Evolutionary conservation across 1,139 yeast species (phyloP), one percentile per base, ranked within the genome.

Genomic region (Pneumocystis jirovecii): DNA sequence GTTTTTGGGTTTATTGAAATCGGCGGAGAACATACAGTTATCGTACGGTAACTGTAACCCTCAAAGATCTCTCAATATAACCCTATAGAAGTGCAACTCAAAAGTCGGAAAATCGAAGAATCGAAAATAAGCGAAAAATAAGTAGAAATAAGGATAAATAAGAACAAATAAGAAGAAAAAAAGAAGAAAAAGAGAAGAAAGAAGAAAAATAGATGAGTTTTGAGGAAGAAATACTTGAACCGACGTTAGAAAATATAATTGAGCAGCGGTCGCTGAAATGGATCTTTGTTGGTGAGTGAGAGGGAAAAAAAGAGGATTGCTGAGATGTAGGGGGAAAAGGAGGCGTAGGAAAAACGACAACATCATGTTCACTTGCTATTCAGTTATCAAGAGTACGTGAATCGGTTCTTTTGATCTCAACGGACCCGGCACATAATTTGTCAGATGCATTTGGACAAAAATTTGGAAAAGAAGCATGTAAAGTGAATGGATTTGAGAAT

Each of bases 361-460:
- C 97, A 2, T 91, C 97, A 0, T 91, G 96, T 64, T 90, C 97
- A 31, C 82, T 93, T 70, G 96, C 98, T 37, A 88, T 91, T 68
- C 97, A 93, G 77, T 78, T 89, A 67, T 85, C 88, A 66, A 86
- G 89, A 74, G 93, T 95, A 64, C 75, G 83, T 40, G 91, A 89
- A 70, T 85, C 87, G 72, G 95, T 90, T 70, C 80, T 93, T 68
- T 80, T 93, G 72, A 93, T 93, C 71, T 91, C 97, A 39, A 93
- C 98, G 0, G 98, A 93, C 77, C 98, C 98, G 35, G 98, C 98
- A 3, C 98, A 93, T 76, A 93, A 93, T 75, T 81, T 93, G 71
- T 87, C 96, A 44, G 98, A 93, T 76, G 98, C 98, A 0, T 93
- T 93, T 77, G 96, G 96, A 74, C 98, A 93, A 75, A 93, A 93